A percentile compares a stretch with the other conserved stretches of the same genome.
phyloP scores from a whole-genome alignment of 2,329 filamentous ascomycete species.

The Triangularia setosa region DNA sequence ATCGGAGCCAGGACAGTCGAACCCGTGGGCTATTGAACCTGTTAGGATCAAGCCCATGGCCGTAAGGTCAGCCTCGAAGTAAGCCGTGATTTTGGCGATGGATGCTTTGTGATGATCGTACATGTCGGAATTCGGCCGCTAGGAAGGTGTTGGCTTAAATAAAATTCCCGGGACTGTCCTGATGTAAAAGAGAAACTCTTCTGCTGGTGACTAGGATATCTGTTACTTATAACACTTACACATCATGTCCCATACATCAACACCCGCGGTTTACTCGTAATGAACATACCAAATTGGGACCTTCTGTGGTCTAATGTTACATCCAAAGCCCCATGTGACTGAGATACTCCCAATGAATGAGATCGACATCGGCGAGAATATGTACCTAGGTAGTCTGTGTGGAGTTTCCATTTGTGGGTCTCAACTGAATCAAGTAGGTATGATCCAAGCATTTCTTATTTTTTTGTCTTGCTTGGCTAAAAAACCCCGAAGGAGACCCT shows the following conservation, averaged over 20 bases:
- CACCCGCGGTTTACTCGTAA: background rate
- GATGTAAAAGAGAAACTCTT: no score
- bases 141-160: background rate
- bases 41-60: conserved; percentile 18
- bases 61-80: conserved; percentile 11
- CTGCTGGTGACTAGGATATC: background rate
- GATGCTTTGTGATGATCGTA: conserved; percentile 11
- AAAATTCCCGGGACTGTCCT: no score
- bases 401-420: no score
- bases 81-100: conserved; percentile 10
- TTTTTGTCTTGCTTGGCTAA: no score
- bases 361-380: background rate
- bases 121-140: background rate
- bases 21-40: conserved; percentile 22
- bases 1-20: conserved; percentile 13
- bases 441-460: no score
- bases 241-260: background rate
- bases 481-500: no score
- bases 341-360: background rate
- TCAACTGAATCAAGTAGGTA: no score
- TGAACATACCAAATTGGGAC: background rate
- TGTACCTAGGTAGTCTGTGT: no score
- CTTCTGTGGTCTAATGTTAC: background rate
- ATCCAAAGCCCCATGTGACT: background rate
- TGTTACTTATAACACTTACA: no score